Evolutionary conservation across 2,329 filamentous ascomycete species (phyloP).

Genomic region (Aureobasidium leucospermi): DNA sequence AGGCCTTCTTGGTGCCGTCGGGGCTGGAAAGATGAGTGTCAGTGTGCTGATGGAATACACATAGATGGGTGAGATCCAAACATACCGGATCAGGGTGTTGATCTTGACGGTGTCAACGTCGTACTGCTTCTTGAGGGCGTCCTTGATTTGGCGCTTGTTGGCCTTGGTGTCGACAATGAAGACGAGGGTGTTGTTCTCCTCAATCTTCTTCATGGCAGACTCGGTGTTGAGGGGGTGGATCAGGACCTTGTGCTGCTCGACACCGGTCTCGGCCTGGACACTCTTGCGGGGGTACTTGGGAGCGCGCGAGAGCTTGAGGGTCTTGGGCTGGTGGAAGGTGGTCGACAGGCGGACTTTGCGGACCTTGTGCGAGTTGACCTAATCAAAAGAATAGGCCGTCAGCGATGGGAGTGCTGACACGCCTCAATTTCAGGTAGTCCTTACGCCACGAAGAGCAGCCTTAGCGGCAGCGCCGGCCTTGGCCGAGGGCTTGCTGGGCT

Average conservation of each 20-base stretch:
- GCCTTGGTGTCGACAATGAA: conserved; percentile 56
- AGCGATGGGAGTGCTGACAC: conserved; percentile 46
- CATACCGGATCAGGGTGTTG: conserved; percentile 94
- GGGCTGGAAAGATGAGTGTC: conserved; percentile 49
- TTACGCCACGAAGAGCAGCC: conserved; percentile 91
- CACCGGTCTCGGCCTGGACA: conserved; percentile 77
- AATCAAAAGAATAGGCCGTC: conserved; percentile 42
- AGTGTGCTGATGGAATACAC: not conserved
- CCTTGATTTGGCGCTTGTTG: conserved; percentile 99
- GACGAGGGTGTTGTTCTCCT: conserved; percentile 97
- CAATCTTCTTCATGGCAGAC: conserved; percentile 99
- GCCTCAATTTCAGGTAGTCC: conserved; percentile 41
- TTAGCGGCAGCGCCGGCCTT: conserved; percentile 92
- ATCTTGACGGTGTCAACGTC: conserved; percentile 98
- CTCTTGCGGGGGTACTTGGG: conserved; percentile 98
- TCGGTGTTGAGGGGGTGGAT: conserved; percentile 98
- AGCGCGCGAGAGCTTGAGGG: conserved; percentile 77
- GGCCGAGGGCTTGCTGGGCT: conserved; percentile 53
- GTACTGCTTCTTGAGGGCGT: conserved; percentile 97
- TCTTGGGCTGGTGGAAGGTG: conserved; percentile 97
- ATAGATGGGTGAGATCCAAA: not conserved
- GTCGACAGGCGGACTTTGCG: conserved; percentile 88
- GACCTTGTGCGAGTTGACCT: conserved; percentile 75
- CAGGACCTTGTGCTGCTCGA: conserved; percentile 97
- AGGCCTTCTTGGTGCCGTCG: conserved; percentile 98